Evolutionary conservation across 148 eudicot genomes (phyloP), one percentile per base, ranked within the genome.

Genomic region (Silene latifolia): DNA sequence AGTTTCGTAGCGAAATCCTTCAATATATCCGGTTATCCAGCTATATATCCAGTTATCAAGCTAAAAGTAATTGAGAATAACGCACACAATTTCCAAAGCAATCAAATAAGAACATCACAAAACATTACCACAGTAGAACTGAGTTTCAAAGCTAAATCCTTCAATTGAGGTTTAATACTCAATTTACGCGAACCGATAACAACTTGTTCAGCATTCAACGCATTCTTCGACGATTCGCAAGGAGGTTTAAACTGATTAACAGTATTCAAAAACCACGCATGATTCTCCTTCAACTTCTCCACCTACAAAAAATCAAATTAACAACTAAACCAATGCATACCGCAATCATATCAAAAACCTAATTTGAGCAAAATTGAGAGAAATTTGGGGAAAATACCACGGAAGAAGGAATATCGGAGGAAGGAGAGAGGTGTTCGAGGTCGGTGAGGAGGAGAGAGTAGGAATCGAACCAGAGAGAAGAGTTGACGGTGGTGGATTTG

Each of bases 401-500:
- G 54, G 83, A 47, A 12, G 84, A 77, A 21, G 97, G 86, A 35
- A 82, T 72, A 79, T 85, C 85, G 80, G 89, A 80, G 53, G 97
- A 85, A 64, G 72, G 81, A 73, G 92, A 79, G 61, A 81, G 80
- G 63, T 90, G 83, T 73, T 95, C 97, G 76, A 95, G 96, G 24
- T 95, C 88, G 1, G 83, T 82, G 76, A 95, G 92, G 17, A 90
- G 77, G 76, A 78, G 82, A 60, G 86, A 58, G 89, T 92, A 95
- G 0, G 96, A 84, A 58, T 91, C 90, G 89, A 96, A 92, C 98
- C 98, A 95, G n/a, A 95, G 91, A 6, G 96, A 85, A 17, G 89
- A 79, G 78, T 90, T 93, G 61, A 90, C 90, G 12, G 89, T 93
- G 63, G 89, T 87, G 11, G 89, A 79, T 54, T 76, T 85, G 54